Base-by-base conservation (phyloP, 495 filamentous ascomycete species). In the Staphylotrichum tortipilum region DNA sequence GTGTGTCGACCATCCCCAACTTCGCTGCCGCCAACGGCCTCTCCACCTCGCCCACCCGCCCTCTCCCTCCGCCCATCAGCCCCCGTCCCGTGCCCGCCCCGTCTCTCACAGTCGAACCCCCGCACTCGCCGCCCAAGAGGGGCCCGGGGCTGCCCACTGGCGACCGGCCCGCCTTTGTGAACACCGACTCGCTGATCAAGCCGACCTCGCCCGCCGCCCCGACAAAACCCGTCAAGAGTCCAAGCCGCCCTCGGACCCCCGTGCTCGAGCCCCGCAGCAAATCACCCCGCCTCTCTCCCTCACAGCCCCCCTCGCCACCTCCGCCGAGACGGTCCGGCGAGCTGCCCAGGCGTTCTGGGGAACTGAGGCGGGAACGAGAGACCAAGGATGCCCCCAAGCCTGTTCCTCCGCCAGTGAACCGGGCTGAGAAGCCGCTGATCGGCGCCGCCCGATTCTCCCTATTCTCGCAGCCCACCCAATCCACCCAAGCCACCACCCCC, bases 371-470 rank as follows among this genome's bases (percentile, higher is more conserved):
- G 54, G 72, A 77, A 0, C 59, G 64, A 12, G 69, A 68, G 23
- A 29, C 54, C 28, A 69, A 55, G 48, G 68, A 68, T 29, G 68
- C 60, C 17, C 36, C 46, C 18, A 70, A 52, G 38, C 49, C 68
- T 8, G 59, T 73, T 38, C 72, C 66, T 29, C 86, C 92, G 12
- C 85, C 84, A 6, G 75, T 88, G 26, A 92, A 92, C 57, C 79
- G 92, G 37, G 80, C 81, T 31, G 83, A 84, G 17, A 97, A 94
- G 67, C 90, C 90, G 4, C 80, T 66, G 76, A 90, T 57, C 11
- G 53, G 53, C 68, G 74, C 35, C 67, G 68, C 49, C 7, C 55
- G 62, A 4, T 49, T 57, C 18, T 56, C 64, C 10, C 56, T 62
- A 5, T 49, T 65, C 15, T 44, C 53, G 12, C 57, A 66, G 3